Conservation (phyloP, 2,329 filamentous ascomycete genomes). For the Aspergillus oerlinghausenensis region DNA sequence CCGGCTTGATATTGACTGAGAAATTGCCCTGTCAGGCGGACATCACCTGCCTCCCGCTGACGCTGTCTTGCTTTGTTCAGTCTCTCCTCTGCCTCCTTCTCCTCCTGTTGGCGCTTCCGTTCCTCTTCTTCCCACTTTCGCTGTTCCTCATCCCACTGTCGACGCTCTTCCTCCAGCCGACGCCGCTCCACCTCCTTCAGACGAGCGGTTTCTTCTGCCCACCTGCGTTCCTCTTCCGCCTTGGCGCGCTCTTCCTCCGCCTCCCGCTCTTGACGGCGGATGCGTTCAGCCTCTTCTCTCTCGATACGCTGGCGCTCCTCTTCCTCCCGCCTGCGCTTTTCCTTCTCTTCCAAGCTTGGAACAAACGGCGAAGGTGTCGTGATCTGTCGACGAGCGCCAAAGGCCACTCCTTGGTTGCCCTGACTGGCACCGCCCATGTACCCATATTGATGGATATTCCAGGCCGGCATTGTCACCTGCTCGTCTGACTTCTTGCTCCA, state of each 20-base stretch:
- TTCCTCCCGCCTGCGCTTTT: conserved; percentile 60
- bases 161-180: background rate
- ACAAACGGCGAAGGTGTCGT: conserved; percentile 76
- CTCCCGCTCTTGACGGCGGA: conserved; percentile 45
- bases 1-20: conserved; percentile 82
- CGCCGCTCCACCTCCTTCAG: conserved; percentile 49
- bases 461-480: conserved; percentile 75
- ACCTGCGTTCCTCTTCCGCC: conserved; percentile 43
- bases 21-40: conserved; percentile 73
- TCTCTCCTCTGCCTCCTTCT: conserved; percentile 65
- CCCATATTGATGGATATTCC: conserved; percentile 98
- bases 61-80: conserved; percentile 63
- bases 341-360: conserved; percentile 78
- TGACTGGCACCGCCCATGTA: conserved; percentile 98
- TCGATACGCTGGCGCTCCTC: conserved; percentile 48
- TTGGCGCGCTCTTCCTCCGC: conserved; percentile 45
- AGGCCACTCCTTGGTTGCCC: conserved; percentile 88
- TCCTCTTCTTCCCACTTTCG: conserved; percentile 72
- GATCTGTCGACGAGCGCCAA: conserved; percentile 88
- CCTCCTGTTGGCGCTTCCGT: conserved; percentile 65
- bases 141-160: conserved; percentile 48
- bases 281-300: conserved; percentile 51
- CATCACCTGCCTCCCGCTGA: conserved; percentile 58
- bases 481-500: conserved; percentile 89
- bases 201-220: conserved; percentile 44